Base-by-base conservation (phyloP, 2,329 filamentous ascomycete species). In the Trichoderma pleuroti region DNA sequence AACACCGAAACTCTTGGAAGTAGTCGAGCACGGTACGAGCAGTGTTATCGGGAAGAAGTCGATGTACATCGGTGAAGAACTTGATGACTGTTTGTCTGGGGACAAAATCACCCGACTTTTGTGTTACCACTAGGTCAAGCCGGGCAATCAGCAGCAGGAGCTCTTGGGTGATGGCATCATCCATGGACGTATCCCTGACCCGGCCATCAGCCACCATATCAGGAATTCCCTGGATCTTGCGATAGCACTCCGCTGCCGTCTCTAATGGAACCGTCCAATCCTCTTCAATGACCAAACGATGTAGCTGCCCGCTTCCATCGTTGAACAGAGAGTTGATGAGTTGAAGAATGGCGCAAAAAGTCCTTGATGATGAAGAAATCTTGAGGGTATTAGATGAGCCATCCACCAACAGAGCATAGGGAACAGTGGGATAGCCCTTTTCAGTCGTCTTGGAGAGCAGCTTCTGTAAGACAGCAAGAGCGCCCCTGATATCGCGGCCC, bases 1-100 rank as follows among this genome's bases (percentile, higher is more conserved):
- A 92, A 75, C 88, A 90, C 59, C 90, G 85, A 73, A 91, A 91
- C 67, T 92, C 88, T 69, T 86, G 86, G 73, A 91, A 92, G 76
- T 92, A 89, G 57, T 88, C 86, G 56, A 93, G 85, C 28, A 93
- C 86, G 12, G 91, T 82, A 60, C 86, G 86, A 2, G 87, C 90
- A 10, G 88, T 87, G 5, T 87, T 86, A 76, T 93, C 89, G 7
- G 89, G 89, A 10, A 93, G 84, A 42, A 88, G 84, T 18, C 83
- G 81, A 68, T 90, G 87, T 18, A 92, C 85, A 28, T 85, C 83
- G 34, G 88, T 84, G 72, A 94, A 89, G 75, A 93, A 91, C 24
- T 85, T 82, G 78, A 93, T 87, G 65, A 92, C 88, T 21, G 87
- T 86, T 72, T 90, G 88, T 67, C 87, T 87, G 71, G 92, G 91